Conservation (phyloP, 345 rosid species). For the Angophora floribunda region DNA sequence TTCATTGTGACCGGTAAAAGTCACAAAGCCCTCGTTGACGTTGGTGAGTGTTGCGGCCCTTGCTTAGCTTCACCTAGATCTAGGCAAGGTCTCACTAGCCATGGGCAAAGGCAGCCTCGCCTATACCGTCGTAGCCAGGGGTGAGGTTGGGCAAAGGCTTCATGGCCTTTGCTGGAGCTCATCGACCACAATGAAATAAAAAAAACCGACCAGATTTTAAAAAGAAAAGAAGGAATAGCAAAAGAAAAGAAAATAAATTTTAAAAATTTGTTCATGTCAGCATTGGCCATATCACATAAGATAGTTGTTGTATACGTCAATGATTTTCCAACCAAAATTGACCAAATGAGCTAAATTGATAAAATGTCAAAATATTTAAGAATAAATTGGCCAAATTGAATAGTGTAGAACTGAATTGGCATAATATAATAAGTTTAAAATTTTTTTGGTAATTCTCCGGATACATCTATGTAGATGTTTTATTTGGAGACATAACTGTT, state of each 20-base stretch:
- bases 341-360: rapidly evolving
- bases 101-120: neutral
- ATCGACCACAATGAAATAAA: neutral
- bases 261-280: no score
- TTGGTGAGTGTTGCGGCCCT: neutral
- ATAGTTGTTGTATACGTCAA: rapidly evolving
- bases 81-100: neutral
- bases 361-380: no score
- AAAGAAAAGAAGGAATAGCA: no score
- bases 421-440: no score
- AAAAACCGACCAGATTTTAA: no score
- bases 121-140: neutral
- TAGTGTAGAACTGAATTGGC: neutral
- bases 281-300: rapidly evolving
- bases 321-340: neutral
- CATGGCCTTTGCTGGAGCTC: neutral
- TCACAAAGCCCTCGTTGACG: rapidly evolving
- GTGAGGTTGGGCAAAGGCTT: neutral
- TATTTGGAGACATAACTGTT: neutral
- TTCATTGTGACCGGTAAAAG: neutral
- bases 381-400: neutral
- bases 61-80: neutral
- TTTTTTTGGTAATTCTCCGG: neutral
- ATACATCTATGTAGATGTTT: neutral
- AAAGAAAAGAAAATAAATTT: no score